A percentile compares a stretch with the other conserved stretches of the same genome.
Conservation (phyloP, 345 rosid genomes). For the Rhizophora apiculata region DNA sequence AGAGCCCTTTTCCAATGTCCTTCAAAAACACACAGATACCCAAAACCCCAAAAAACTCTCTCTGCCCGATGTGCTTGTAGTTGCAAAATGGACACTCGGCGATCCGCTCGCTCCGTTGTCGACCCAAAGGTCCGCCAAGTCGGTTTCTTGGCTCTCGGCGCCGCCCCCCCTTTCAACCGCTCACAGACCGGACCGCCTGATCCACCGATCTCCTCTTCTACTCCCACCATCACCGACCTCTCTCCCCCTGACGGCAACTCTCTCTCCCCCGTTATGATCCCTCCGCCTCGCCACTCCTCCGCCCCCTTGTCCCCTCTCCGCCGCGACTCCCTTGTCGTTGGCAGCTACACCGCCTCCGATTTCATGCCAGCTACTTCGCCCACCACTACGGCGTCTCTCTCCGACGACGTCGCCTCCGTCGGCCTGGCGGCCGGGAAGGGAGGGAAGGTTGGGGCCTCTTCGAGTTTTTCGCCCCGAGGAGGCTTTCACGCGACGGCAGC, state of each 20-base stretch:
- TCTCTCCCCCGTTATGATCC: conserved; percentile 83
- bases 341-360: conserved; percentile 19
- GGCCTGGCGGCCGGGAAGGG: conserved; percentile 36
- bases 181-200: conserved; percentile 33
- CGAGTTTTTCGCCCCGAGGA: conserved; percentile 25
- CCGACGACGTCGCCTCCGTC: conserved; percentile 40
- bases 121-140: conserved; percentile 90
- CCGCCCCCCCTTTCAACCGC: conserved; percentile 44
- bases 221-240: conserved; percentile 32
- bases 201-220: conserved; percentile 30
- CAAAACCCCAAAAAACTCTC: neutral
- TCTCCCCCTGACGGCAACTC: conserved; percentile 51
- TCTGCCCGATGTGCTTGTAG: neutral
- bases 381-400: conserved; percentile 27
- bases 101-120: conserved; percentile 60
- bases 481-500: conserved; percentile 37
- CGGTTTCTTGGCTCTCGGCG: conserved; percentile 66
- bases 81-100: conserved; percentile 66
- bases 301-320: conserved; percentile 36
- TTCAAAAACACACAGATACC: no score
- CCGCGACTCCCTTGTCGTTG: conserved; percentile 9
- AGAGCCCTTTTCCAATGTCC: no score
- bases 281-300: conserved; percentile 74
- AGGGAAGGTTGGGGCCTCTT: conserved; percentile 21
- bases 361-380: conserved; percentile 32